Base-by-base conservation (phyloP, 2,329 filamentous ascomycete species). In the Raffaelea albimanens region DNA sequence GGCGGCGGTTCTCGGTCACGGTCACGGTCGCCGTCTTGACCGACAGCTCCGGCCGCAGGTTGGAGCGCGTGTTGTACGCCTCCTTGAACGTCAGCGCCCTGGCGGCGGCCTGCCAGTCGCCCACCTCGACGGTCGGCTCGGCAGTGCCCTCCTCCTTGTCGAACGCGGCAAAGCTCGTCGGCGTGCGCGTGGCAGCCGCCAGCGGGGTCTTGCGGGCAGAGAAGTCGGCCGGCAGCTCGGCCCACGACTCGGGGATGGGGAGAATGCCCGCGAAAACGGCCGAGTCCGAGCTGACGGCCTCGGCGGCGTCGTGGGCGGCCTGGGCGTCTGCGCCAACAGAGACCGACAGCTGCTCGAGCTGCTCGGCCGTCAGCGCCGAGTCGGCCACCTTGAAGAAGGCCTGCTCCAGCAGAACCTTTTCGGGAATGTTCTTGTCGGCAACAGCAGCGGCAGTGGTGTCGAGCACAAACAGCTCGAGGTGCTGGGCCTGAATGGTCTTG, bases 81-180 rank as follows among this genome's bases (percentile, higher is more conserved):
- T 98, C 93, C 73, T 94, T 95, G 78, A 98, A 98, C 4, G 79
- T 79, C 49, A 98, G 74, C 43, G 83, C 86, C 72, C 94, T 93
- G 52, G 91, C 93, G 44, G 83, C 87, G 42, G 82, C 75, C 66
- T 90, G 78, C 87, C 90, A 95, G 64, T 84, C 77, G 57, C 78
- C 78, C 51, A 95, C 76, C 55, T 67, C 60, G 3, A 82, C 66
- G 3, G 76, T 74, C 21, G 82, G 73, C 64, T 94, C 88, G 0
- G 67, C 56, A n/a, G n/a, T n/a, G n/a, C n/a, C 25, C 58, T 94
- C 87, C 39, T 76, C 70, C 68, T 91, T 94, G 56, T 87, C 76
- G 61, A 89, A 94, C 2, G 81, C 66, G 45, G 78, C 77, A 61
- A 98, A 97, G 72, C 87, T 93, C 71, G 85, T 96, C 55, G 78